phyloP scores from a whole-genome alignment of 2,329 filamentous ascomycete species.

The Gnomoniopsis smithogilvyi region DNA sequence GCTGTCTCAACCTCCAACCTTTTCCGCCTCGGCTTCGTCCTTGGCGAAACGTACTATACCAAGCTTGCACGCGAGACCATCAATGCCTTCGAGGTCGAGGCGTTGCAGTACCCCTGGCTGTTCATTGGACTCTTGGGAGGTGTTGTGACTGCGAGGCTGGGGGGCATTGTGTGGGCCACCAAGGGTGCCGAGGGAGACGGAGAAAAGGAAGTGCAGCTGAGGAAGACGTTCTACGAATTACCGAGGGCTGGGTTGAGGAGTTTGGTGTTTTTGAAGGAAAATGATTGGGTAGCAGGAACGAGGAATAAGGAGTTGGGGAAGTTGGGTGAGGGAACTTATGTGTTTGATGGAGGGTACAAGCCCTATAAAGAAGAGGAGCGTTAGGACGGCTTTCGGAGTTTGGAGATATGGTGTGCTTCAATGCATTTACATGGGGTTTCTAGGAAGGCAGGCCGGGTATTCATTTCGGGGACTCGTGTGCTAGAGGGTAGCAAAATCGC shows the following conservation, averaged over 20 bases:
- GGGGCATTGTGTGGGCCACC: constrained; percentile 45
- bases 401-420: background rate
- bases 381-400: background rate
- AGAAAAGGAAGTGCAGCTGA: constrained; percentile 12
- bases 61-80: constrained; percentile 69
- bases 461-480: background rate
- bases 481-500: background rate
- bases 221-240: constrained; percentile 20
- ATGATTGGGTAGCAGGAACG: constrained; percentile 19
- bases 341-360: constrained; percentile 19
- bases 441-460: background rate
- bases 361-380: constrained; percentile 21
- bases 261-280: constrained; percentile 21
- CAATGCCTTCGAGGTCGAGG: constrained; percentile 84
- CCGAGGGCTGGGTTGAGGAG: constrained; percentile 28
- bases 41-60: constrained; percentile 63
- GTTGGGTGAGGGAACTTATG: constrained; percentile 21
- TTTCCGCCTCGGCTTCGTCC: constrained; percentile 70
- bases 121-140: constrained; percentile 77
- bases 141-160: constrained; percentile 72
- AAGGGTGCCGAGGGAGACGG: constrained; percentile 5
- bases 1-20: constrained; percentile 83
- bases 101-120: constrained; percentile 89
- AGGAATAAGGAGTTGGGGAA: constrained; percentile 22
- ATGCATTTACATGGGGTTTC: background rate